Percentiles rank a stretch among this genome's conserved stretches.
These are phyloP conservation scores for Keithomyces neogunnii DNA, from an alignment of 2,329 filamentous ascomycete genomes.

Conservation along the genomic window DNA sequence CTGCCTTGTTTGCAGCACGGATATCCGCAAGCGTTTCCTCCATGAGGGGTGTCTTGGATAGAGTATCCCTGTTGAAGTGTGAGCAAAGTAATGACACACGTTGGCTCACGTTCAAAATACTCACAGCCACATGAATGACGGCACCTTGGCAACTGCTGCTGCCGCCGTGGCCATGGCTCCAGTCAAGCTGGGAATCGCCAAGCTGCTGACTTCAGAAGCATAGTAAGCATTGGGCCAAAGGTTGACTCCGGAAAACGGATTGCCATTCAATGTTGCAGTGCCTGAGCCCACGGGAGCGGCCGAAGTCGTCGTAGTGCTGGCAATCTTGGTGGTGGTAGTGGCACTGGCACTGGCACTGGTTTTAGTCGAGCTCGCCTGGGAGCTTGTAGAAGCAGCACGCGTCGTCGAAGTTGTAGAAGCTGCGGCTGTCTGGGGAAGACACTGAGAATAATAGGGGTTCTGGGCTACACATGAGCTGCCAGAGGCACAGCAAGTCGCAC, in stretches of 20 bases:
- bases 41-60: slow-evolving; percentile 38
- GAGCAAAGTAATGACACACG: slow-evolving; percentile 1
- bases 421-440: slow-evolving; percentile 15
- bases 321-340: no score
- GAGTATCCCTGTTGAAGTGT: slow-evolving; percentile 34
- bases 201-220: slow-evolving; percentile 41
- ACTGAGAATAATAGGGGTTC: slow-evolving; percentile 30
- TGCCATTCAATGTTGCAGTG: slow-evolving; percentile 40
- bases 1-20: slow-evolving; percentile 26
- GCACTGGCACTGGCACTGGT: no score
- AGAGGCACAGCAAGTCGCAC: slow-evolving; percentile 34
- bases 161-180: slow-evolving; percentile 44
- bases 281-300: slow-evolving; percentile 17
- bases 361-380: background rate
- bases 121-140: slow-evolving; percentile 45
- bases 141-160: slow-evolving; percentile 41
- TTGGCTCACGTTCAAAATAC: slow-evolving; percentile 9
- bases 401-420: slow-evolving; percentile 10
- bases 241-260: slow-evolving; percentile 41
- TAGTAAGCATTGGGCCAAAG: slow-evolving; percentile 49
- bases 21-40: slow-evolving; percentile 36
- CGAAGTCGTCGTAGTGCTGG: background rate
- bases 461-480: slow-evolving; percentile 26
- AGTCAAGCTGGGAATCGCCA: slow-evolving; percentile 55
- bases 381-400: slow-evolving; percentile 28